Evolutionary conservation across 441 rosid genomes (phyloP), one percentile per base, ranked within the genome.

Genomic region (Daphne laureola): DNA sequence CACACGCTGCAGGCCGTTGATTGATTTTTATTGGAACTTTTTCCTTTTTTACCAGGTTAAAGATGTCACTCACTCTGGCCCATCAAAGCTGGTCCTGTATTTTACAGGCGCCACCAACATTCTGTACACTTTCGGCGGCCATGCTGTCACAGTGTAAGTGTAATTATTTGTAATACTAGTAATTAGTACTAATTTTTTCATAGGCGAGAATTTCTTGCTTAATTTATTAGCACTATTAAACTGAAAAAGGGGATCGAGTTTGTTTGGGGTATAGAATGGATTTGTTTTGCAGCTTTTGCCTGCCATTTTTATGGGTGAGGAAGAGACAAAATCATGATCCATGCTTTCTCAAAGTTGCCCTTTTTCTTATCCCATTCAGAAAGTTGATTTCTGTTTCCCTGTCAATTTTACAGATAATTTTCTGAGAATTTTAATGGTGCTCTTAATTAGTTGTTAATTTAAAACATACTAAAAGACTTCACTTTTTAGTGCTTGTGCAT

Each of bases 91-190:
- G 67, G 88, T 82, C 44, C 54, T 82, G 55, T 78, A 82, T 36
- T 82, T 82, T 73, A 82, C 86, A 6, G 86, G 86, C 26, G 81
- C 86, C 70, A 80, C 86, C 66, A 80, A 80, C 58, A 80, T 78
- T 36, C 62, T 80, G 35, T 78, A 77, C 58, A 80, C 86, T 58
- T 80, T 80, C 55, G 83, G 86, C 50, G 83, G 86, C 25, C 86
- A 80, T 12, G 83, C 86, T 36, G 73, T 80, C 58, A 80, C 86
- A 1, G 86, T 78, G 86, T 80, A 65, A 68, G 83, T 70, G 18
- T 61, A 46, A 21, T n/a, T n/a, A n/a, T n/a, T n/a, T n/a, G n/a
- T n/a, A n/a, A n/a, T n/a, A n/a, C n/a, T n/a, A n/a, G n/a, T n/a
- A n/a, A n/a, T n/a, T n/a, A n/a, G n/a, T n/a, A n/a, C n/a, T n/a